Evolutionary conservation across 192 early-diverging fungal genomes (phyloP).

Genomic region (Hyaloraphidium curvatum): DNA sequence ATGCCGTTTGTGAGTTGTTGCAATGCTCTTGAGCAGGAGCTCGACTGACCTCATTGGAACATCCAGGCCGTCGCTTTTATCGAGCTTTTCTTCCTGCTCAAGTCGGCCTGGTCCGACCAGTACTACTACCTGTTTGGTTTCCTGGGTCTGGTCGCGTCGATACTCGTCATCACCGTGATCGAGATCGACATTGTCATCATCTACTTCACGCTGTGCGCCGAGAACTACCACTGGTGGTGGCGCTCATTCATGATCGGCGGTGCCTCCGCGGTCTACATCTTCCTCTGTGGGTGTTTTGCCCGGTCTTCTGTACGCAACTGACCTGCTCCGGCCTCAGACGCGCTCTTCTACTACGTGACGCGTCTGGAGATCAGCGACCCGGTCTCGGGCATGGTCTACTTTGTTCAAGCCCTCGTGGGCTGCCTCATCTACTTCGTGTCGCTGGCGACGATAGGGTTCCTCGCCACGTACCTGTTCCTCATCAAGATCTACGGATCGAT

Average conservation of each 20-base stretch:
- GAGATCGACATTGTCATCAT: constrained; percentile 46
- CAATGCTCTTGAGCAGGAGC: neutral
- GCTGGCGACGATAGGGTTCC: neutral
- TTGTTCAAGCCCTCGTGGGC: constrained; percentile 16
- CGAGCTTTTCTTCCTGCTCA: constrained; percentile 48
- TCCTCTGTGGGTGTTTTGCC: constrained; percentile 29
- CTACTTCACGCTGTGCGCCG: constrained; percentile 41
- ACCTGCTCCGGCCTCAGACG: no score
- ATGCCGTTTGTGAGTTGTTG: constrained; percentile 25
- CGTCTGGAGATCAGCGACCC: constrained; percentile 39
- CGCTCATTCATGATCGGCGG: constrained; percentile 58
- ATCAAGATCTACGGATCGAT: neutral
- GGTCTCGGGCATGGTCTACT: constrained; percentile 53
- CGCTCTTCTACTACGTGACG: constrained; percentile 52
- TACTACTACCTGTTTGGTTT: constrained; percentile 46
- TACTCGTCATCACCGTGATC: constrained; percentile 34
- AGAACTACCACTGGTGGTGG: constrained; percentile 49
- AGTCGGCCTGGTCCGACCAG: constrained; percentile 45
- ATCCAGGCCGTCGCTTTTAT: constrained; percentile 52
- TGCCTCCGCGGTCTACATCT: constrained; percentile 55
- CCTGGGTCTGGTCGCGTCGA: constrained; percentile 31
- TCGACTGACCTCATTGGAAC: constrained; percentile 37
- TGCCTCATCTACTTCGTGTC: neutral
- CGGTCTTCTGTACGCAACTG: neutral
- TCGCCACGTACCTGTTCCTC: neutral